phyloP scores from a whole-genome alignment of 2,329 filamentous ascomycete species.

The Rutstroemia sydowiana region DNA sequence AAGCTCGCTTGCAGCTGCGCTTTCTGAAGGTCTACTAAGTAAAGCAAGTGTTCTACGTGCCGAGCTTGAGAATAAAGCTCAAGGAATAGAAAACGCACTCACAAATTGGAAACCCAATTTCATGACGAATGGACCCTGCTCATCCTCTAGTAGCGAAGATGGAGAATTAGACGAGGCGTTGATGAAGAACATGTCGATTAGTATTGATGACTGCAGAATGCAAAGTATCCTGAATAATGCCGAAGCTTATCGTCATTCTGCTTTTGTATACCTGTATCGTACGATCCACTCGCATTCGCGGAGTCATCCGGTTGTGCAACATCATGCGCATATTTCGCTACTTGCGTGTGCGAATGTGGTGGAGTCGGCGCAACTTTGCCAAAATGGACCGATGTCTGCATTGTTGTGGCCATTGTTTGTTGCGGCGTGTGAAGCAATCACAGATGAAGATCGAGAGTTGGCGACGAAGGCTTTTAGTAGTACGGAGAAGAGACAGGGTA shows the following conservation, averaged over 20 bases:
- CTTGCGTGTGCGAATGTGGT: slow-evolving; percentile 49
- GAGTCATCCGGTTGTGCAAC: slow-evolving; percentile 44
- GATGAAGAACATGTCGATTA: slow-evolving; percentile 1
- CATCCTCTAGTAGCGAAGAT: slow-evolving; percentile 5
- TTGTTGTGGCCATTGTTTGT: slow-evolving; percentile 59
- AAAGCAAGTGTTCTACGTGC: slow-evolving; percentile 24
- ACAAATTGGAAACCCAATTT: slow-evolving; percentile 48
- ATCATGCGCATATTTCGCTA: slow-evolving; percentile 43
- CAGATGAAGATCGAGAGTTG: slow-evolving; percentile 40
- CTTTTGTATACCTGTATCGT: slow-evolving; percentile 38
- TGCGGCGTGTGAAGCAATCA: slow-evolving; percentile 51
- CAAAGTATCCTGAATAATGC: slow-evolving; percentile 37
- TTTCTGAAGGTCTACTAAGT: slow-evolving; percentile 33
- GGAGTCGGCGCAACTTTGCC: slow-evolving; percentile 32
- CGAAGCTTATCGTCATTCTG: slow-evolving; percentile 42
- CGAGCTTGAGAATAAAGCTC: slow-evolving; percentile 35
- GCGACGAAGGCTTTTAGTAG: slow-evolving; percentile 45
- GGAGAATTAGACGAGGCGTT: not conserved
- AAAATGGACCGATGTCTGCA: slow-evolving; percentile 51
- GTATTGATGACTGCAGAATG: slow-evolving; percentile 14
- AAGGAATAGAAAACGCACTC: slow-evolving; percentile 48
- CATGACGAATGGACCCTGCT: slow-evolving; percentile 31
- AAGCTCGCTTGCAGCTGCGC: slow-evolving; percentile 41
- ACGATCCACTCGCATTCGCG: slow-evolving; percentile 37
- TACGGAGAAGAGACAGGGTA: slow-evolving; percentile 51